Base-by-base conservation (phyloP, 768 basidiomycete species). In the Tylopilus cervinicoccineus region DNA sequence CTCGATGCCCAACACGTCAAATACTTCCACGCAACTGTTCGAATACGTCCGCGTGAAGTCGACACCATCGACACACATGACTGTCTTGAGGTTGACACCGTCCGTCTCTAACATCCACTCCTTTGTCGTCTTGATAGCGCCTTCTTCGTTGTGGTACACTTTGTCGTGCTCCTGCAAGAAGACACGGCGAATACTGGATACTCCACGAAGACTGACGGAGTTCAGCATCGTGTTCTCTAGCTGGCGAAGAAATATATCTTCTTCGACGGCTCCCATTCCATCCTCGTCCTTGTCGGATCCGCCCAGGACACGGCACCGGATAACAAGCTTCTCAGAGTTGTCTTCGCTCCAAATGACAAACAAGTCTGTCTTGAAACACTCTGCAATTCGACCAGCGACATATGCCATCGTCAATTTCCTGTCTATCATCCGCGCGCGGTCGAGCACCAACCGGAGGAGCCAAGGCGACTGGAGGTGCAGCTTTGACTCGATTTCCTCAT, bases 341-440 rank as follows among this genome's bases (percentile, higher is more conserved):
- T 97, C 95, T 76, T 97, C 95, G 55, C 91, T 93, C 88, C 93
- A 96, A 56, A 98, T 96, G 67, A 97, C 93, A 67, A 97, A 97
- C 13, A 97, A 74, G 63, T 97, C 95, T 2, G 90, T 86, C 65
- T 93, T 90, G 76, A 98, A 98, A 55, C 83, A 93, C 66, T 93
- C 89, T 17, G 88, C 87, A 50, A 99, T 98, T 34, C 88, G 84
- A 54, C 88, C 84, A 6, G 93, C 94, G 36, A 98, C 94, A 56
- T 92, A 90, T 39, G 86, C 78, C 91, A 98, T 98, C 11, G 87
- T 89, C 57, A 97, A 76, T 66, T 94, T 94, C 62, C 94, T 86
- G 74, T 96, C 95, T 55, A 98, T 86, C 88, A 99, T 96, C 72
- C 95, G 93, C 4, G 89, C 86, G 56, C 95, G 90, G 66, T 98